Percentiles rank a stretch among this genome's conserved stretches.
Evolutionary conservation across 2,329 filamentous ascomycete genomes (phyloP).

Genomic region (Fusarium sp.): DNA sequence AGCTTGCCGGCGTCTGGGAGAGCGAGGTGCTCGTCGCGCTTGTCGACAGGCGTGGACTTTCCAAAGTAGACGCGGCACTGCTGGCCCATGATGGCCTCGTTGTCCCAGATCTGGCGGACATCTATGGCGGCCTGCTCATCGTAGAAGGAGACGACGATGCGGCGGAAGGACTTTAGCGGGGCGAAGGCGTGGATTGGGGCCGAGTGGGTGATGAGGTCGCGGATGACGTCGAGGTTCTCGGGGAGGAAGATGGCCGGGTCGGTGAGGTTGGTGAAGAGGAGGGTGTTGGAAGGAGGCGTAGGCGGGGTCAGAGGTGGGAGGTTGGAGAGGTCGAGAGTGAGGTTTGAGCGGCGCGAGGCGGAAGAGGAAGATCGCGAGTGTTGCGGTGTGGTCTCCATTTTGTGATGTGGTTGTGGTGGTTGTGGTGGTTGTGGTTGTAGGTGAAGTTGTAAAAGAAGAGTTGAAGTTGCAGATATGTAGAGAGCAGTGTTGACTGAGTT

Average conservation of each 20-base stretch:
- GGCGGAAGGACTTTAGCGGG: slow-evolving; percentile 84
- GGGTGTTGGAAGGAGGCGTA: slow-evolving; percentile 83
- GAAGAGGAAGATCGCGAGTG: slow-evolving; percentile 61
- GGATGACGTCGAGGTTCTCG: slow-evolving; percentile 79
- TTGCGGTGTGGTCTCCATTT: slow-evolving; percentile 54
- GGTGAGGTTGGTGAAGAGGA: slow-evolving; percentile 85
- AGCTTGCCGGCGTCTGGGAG: slow-evolving; percentile 77
- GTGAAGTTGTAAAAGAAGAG: slow-evolving; percentile 10
- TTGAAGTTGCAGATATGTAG: slow-evolving; percentile 13
- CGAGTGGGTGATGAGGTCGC: slow-evolving; percentile 75
- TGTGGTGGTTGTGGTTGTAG: slow-evolving; percentile 22
- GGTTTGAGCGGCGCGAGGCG: slow-evolving; percentile 61
- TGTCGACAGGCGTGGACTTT: slow-evolving; percentile 68
- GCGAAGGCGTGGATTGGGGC: slow-evolving; percentile 82
- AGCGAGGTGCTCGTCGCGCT: slow-evolving; percentile 69
- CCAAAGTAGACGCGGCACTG: slow-evolving; percentile 78
- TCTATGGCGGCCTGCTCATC: slow-evolving; percentile 75
- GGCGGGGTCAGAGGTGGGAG: slow-evolving; percentile 77
- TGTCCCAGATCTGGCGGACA: slow-evolving; percentile 80
- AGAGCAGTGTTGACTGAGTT: slow-evolving; percentile 14
- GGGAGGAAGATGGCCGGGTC: slow-evolving; percentile 79
- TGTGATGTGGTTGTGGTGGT: slow-evolving; percentile 9
- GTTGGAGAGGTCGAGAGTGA: slow-evolving; percentile 80
- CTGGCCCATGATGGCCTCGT: slow-evolving; percentile 78
- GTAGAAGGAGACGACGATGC: slow-evolving; percentile 84